Evolutionary conservation across 805 yeast genomes (phyloP), one percentile per base, ranked within the genome.

Genomic region (Hanseniaspora guilliermondii): DNA sequence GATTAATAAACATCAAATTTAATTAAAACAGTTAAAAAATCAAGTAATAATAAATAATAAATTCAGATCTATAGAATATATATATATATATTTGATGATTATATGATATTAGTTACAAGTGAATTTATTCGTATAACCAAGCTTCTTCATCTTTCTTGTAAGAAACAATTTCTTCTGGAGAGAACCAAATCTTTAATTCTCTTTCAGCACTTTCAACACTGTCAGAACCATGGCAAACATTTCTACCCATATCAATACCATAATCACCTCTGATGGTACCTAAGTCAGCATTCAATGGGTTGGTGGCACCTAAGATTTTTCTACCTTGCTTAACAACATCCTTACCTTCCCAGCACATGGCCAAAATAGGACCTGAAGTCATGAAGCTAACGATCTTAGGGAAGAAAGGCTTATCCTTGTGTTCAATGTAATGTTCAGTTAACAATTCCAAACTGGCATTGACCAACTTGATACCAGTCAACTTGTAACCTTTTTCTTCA

Each of bases 331-430:
- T 89, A 74, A 93, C 98, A 72, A 82, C 98, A 70, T 93, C 97
- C 79, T 89, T 93, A 76, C 99, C 99, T 77, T 93, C 97, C 99
- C 99, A 93, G 66, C 89, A 97, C 72, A 96, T 93, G 66, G 98
- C 98, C 67, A 91, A 82, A 65, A 93, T 85, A 71, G 99, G 99
- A 66, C 99, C 99, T 63, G 96, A 87, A 71, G 79, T 77, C 99
- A 93, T 94, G 87, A 89, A 89, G 62, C 87, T 78, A 70, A 87
- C 80, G 74, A 93, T 80, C 61, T 95, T 86, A 71, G 97, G 96
- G 91, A 89, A 93, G 80, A 93, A 93, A 68, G 97, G 95, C 81
- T 93, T 93, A 68, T 80, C 74, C 72, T 85, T 89, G 73, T 93
- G 85, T 77, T 93, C 99, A 60, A 82, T 83, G 79, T 94, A 93